Conservation (phyloP, 441 rosid genomes). For the Omphalea diandra region DNA sequence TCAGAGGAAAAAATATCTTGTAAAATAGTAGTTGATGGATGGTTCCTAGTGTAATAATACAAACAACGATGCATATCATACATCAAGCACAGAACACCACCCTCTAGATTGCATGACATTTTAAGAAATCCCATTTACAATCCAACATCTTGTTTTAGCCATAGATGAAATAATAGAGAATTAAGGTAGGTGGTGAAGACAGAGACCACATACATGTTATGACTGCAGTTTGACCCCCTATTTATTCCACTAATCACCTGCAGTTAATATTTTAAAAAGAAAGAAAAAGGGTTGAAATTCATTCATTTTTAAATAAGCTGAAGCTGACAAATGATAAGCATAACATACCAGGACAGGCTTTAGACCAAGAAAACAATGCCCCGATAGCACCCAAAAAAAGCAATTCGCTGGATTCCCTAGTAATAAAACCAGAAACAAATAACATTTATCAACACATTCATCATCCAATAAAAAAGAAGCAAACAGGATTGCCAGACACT, state of each 20-base stretch:
- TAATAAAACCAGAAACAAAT: neutral
- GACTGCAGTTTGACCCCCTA: conserved; percentile 79
- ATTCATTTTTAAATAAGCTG: neutral
- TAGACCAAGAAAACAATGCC: conserved; percentile 76
- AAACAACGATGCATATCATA: too few species aligned
- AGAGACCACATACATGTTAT: conserved; percentile 53
- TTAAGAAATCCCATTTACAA: too few species aligned
- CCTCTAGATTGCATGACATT: too few species aligned
- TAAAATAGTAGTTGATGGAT: too few species aligned
- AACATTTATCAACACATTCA: neutral
- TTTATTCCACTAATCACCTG: conserved; percentile 94
- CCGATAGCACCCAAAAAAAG: conserved; percentile 79
- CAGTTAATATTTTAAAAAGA: too few species aligned
- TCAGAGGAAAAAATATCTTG: too few species aligned
- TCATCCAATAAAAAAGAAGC: neutral
- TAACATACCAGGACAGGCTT: conserved; percentile 83
- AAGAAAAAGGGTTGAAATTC: neutral
- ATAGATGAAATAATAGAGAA: too few species aligned
- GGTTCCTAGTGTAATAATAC: too few species aligned
- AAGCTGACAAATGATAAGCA: neutral
- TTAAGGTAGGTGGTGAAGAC: too few species aligned
- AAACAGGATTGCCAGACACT: conserved; percentile 54
- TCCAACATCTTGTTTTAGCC: too few species aligned
- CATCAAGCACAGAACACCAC: too few species aligned
- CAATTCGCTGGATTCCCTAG: conserved; percentile 92